Evolutionary conservation across 805 yeast genomes (phyloP).

Genomic region (Kodamaea kakaduensis): DNA sequence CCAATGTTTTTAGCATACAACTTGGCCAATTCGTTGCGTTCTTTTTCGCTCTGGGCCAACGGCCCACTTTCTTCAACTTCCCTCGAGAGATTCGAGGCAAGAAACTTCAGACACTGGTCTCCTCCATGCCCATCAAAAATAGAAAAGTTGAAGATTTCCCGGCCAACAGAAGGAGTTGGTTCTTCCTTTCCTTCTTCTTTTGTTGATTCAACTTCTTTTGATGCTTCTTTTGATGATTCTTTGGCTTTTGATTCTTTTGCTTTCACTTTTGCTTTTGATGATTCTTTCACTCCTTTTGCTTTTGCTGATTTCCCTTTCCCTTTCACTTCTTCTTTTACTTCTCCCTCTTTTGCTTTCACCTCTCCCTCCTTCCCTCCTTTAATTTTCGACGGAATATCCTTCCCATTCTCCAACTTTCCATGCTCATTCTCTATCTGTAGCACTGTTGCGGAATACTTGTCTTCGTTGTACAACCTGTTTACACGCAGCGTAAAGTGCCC

Average conservation of each 20-base stretch:
- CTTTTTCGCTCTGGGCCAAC: slow-evolving; percentile 19
- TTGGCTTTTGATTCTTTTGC: no score
- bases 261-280: no score
- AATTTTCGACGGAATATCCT: no score
- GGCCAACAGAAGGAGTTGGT: no score
- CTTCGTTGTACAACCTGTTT: slow-evolving; percentile 78
- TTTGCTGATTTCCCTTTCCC: not conserved
- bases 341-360: not conserved
- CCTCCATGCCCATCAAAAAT: slow-evolving; percentile 98
- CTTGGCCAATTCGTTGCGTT: slow-evolving; percentile 41
- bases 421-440: slow-evolving; percentile 30
- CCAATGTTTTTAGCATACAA: slow-evolving; percentile 61
- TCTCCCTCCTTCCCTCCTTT: not conserved
- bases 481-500: slow-evolving; percentile 81
- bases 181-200: no score
- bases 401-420: no score
- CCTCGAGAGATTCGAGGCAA: slow-evolving; percentile 50
- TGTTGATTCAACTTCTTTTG: no score
- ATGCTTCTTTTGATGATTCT: no score
- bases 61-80: slow-evolving; percentile 46
- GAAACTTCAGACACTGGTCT: slow-evolving; percentile 60
- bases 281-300: no score
- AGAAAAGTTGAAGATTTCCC: slow-evolving; percentile 54
- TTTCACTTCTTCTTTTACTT: not conserved
- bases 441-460: slow-evolving; percentile 65